Evolutionary conservation across 805 yeast species (phyloP), one percentile per base, ranked within the genome.

Genomic region (Zygoascus ofunaensis): DNA sequence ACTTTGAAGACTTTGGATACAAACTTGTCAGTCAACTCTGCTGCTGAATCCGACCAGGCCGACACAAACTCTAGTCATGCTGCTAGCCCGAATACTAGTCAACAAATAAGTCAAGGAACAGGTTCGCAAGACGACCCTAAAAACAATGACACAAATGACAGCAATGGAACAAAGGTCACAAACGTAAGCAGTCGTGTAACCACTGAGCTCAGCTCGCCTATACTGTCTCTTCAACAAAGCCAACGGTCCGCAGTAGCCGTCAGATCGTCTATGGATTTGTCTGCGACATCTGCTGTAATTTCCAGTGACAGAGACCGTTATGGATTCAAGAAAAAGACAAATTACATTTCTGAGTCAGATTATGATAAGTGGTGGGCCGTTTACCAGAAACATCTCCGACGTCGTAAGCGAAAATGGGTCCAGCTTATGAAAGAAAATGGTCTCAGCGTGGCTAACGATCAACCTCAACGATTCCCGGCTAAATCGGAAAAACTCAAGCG

Each of bases 371-470:
- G 97, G 97, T 82, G 86, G 77, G 47, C 49, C 2, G 72, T 68
- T 7, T 89, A 90, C 62, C 69, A 80, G 10, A 73, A 69, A 23
- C 82, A 83, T 59, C 65, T 79, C 46, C 61, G 69, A 4, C 69
- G 82, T 36, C 70, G 95, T 19, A 80, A 82, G 62, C 69, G 68
- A 48, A 87, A 87, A 62, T 90, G 98, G 98, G 72, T 64, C 20
- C 51, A 64, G 1, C 63, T 86, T 23, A 69, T 90, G 72, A 72
- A 69, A 43, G 80, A 76, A 52, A 75, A 74, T 55, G 96, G 96
- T 0, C 64, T 89, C 3, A 59, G 69, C 4, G 52, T 63, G 8
- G 60, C 65, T 4, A 63, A 69, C 38, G 77, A 71, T 28, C 63
- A 61, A 4, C 66, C 66, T 2, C 58, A 54, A 19, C 43, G 65